Conservation (phyloP, 495 filamentous ascomycete genomes). For the Lasiosphaeris hirsuta region DNA sequence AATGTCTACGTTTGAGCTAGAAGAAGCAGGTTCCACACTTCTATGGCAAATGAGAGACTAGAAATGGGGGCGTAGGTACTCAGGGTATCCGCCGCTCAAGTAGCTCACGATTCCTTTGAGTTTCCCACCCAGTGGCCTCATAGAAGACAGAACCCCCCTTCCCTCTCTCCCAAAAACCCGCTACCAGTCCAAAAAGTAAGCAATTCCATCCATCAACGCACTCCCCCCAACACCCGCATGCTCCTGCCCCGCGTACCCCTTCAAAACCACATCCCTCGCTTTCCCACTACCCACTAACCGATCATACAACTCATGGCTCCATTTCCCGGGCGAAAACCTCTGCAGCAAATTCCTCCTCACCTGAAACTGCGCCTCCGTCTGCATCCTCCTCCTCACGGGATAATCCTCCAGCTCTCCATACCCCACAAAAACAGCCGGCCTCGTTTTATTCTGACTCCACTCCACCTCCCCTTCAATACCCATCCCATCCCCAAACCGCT, state of each 20-base stretch:
- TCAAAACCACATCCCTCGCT: conserved; percentile 20
- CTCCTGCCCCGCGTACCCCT: conserved; percentile 20
- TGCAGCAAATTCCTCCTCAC: conserved; percentile 6
- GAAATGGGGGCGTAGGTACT: no score
- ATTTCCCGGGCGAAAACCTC: conserved; percentile 1
- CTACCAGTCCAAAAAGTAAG: conserved; percentile 26
- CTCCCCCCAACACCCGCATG: conserved; percentile 14
- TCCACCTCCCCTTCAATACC: neutral
- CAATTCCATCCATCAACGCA: conserved; percentile 20
- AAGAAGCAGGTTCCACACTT: no score
- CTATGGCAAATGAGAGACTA: no score
- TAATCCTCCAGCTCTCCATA: conserved; percentile 19
- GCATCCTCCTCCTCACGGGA: conserved; percentile 12
- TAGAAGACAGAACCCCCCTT: no score
- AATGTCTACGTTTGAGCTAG: no score
- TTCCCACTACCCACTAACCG: conserved; percentile 11
- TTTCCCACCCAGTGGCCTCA: no score
- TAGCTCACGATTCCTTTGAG: no score
- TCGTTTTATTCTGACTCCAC: neutral
- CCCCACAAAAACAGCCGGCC: conserved; percentile 15
- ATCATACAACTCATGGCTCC: conserved; percentile 18
- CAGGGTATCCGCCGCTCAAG: no score
- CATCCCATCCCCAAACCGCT: conserved; percentile 16
- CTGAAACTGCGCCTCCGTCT: conserved; percentile 19
- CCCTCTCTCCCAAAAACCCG: neutral